A percentile compares a stretch with the other conserved stretches of the same genome.
These are phyloP conservation scores for Nicotiana undulata DNA, from an alignment of 257 asterid species.

Conservation along the genomic window DNA sequence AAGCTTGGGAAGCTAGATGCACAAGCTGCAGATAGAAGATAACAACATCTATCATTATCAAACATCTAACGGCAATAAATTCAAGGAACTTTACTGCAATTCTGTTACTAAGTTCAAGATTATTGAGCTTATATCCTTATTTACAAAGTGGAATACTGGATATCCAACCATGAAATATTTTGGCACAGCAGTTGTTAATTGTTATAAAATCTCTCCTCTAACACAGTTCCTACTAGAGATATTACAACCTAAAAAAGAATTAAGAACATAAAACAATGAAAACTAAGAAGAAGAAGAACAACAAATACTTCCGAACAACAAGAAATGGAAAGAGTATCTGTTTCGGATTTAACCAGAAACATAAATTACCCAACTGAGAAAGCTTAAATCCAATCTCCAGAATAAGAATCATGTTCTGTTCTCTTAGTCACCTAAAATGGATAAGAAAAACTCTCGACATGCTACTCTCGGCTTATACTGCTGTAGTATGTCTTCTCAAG, in stretches of 20 bases:
- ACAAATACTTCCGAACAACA: neutral
- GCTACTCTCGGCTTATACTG: neutral
- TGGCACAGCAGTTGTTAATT: neutral
- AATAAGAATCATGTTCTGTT: neutral
- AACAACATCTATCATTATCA: neutral
- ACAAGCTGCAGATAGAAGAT: constrained; percentile 57
- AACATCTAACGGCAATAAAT: neutral
- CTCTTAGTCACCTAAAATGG: neutral
- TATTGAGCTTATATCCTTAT: neutral
- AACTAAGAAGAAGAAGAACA: neutral
- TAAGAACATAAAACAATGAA: neutral
- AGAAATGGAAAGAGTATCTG: neutral
- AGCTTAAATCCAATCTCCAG: neutral
- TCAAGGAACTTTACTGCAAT: neutral
- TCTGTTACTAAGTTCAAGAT: neutral
- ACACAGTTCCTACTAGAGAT: neutral
- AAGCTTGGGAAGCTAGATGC: constrained; percentile 69
- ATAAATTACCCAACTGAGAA: neutral
- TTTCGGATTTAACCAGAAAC: neutral
- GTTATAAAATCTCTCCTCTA: neutral
- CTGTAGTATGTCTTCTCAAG: neutral
- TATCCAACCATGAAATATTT: neutral
- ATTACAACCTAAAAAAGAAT: neutral
- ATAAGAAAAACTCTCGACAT: neutral
- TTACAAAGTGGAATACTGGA: neutral